Base-by-base conservation (phyloP, 495 filamentous ascomycete species). In the Chaetomium cochliodes region DNA sequence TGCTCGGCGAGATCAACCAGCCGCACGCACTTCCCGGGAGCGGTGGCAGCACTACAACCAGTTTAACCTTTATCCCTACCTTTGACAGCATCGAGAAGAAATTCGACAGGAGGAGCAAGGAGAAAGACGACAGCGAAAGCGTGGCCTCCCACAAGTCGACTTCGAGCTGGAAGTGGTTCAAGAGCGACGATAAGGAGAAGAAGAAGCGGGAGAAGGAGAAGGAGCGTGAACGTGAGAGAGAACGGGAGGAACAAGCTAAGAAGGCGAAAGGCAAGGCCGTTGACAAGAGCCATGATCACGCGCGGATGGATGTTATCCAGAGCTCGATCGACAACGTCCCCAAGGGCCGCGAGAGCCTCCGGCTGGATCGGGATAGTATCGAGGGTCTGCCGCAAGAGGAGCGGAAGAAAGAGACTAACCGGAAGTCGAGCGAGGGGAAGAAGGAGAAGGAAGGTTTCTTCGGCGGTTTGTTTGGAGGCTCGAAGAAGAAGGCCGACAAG, bases 391-490 rank as follows among this genome's bases (percentile, higher is more conserved):
- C 94, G 18, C 87, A 92, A 63, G 91, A 96, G 66, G 93, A 96
- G 67, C 82, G 88, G 44, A 91, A 86, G 77, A 97, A 93, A 74
- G 92, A 96, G 67, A 87, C 84, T 69, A 83, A 75, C 50, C 85
- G 90, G 25, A 91, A 91, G 71, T 83, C 86, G 16, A 85, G 86
- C 23, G 92, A 96, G 12, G 79, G 81, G 16, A 97, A 96, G 77
- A 97, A 96, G 71, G 93, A 96, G 66, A 96, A 92, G 70, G 85
- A 87, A 41, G 88, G 76, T 52, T 76, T 97, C 26, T 92, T 98
- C 70, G 91, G 92, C 2, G 92, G 92, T 2, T 85, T 98, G 46
- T 98, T 98, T 70, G 91, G 91, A 30, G 90, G 92, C 23, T 86
- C 86, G 59, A 87, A 90, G 69, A 93, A 90, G 77, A 90, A 90